phyloP scores from a whole-genome alignment of 2,329 filamentous ascomycete genomes.

The Monosporascus sp. region DNA sequence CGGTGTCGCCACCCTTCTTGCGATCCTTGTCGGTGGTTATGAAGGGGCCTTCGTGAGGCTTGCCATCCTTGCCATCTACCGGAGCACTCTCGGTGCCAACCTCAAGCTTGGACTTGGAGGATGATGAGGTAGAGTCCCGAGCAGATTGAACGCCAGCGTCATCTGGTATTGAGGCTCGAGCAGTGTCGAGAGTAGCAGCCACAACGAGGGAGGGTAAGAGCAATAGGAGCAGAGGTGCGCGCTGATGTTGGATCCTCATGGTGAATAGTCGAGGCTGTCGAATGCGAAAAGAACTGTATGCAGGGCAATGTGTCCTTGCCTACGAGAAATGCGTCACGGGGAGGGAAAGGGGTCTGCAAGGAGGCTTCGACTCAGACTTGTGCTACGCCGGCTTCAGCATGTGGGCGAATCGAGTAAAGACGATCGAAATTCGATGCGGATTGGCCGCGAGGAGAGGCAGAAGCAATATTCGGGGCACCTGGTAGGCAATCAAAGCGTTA shows the following conservation, averaged over 20 bases:
- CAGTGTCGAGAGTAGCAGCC: slow-evolving; percentile 14
- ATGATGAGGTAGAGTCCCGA: slow-evolving; percentile 25
- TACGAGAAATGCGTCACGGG: too few relatives aligned
- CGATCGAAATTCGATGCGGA: too few relatives aligned
- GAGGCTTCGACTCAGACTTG: too few relatives aligned
- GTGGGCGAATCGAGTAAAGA: too few relatives aligned
- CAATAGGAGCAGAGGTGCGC: slow-evolving; percentile 22
- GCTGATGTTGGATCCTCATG: slow-evolving; percentile 24
- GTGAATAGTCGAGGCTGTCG: slow-evolving; percentile 6
- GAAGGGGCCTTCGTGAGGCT: slow-evolving; percentile 82
- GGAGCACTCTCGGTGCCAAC: slow-evolving; percentile 68
- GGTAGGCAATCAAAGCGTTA: too few relatives aligned
- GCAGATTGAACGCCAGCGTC: slow-evolving; percentile 10
- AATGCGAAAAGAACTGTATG: neutral
- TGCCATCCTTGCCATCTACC: slow-evolving; percentile 88
- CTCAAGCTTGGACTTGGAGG: slow-evolving; percentile 34
- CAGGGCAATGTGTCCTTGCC: too few relatives aligned
- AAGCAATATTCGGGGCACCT: too few relatives aligned
- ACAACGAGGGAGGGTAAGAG: slow-evolving; percentile 23
- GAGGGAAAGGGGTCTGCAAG: too few relatives aligned
- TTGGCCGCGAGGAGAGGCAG: too few relatives aligned
- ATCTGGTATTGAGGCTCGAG: slow-evolving; percentile 7
- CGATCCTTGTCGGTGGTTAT: slow-evolving; percentile 51
- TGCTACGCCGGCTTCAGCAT: too few relatives aligned
- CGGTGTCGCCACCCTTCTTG: slow-evolving; percentile 25